phyloP scores from a whole-genome alignment of 2,329 filamentous ascomycete genomes.

The Penicillium sp. region DNA sequence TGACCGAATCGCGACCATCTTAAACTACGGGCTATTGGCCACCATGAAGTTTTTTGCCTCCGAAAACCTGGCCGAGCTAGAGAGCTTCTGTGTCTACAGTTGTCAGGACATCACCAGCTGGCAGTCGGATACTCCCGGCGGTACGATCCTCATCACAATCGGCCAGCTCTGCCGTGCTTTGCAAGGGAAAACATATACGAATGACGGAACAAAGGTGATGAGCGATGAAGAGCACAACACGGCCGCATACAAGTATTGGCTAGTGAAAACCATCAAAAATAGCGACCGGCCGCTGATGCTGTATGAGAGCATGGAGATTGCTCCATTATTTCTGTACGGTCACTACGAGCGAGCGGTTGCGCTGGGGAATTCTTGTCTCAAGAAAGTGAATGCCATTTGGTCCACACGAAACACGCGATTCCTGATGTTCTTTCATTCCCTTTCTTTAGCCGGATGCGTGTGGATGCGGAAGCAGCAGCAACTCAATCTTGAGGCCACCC shows the following conservation, averaged over 20 bases:
- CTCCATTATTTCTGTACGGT: background rate
- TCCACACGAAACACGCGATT: slow-evolving; percentile 1
- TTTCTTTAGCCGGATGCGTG: too few relatives aligned
- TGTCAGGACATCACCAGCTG: slow-evolving; percentile 1
- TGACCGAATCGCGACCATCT: slow-evolving; percentile 70
- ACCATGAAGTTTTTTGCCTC: background rate
- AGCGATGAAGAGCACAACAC: background rate
- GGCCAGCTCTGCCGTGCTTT: slow-evolving; percentile 6
- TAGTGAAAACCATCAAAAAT: too few relatives aligned
- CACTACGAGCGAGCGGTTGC: slow-evolving; percentile 4
- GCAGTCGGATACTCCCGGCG: slow-evolving; percentile 5
- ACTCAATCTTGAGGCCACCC: too few relatives aligned
- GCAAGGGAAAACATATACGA: slow-evolving; percentile 4
- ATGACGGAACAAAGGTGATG: background rate
- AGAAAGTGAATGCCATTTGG: slow-evolving; percentile 4
- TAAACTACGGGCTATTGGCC: slow-evolving; percentile 69
- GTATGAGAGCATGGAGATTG: too few relatives aligned
- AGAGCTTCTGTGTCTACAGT: slow-evolving; percentile 1
- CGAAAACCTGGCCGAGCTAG: too few relatives aligned
- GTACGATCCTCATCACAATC: slow-evolving; percentile 5
- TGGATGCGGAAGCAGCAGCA: too few relatives aligned
- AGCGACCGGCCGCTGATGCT: too few relatives aligned
- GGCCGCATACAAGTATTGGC: too few relatives aligned
- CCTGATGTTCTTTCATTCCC: too few relatives aligned
- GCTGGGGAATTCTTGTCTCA: slow-evolving; percentile 5